Evolutionary conservation across 1,139 yeast genomes (phyloP).

Genomic region (Taiozyma sp.): DNA sequence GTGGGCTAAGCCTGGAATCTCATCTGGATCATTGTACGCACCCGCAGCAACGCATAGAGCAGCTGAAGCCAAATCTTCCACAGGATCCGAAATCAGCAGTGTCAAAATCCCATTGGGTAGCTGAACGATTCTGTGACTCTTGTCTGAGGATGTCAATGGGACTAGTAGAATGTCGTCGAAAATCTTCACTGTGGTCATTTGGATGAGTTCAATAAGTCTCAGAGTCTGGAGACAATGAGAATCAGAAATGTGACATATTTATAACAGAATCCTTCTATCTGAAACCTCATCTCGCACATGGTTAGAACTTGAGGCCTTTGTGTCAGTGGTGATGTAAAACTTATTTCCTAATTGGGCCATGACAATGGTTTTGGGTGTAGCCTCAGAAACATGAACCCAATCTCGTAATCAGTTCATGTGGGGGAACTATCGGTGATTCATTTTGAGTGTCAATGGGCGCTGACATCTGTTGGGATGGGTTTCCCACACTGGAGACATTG

Average conservation of each 20-base stretch:
- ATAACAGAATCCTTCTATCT: neutral
- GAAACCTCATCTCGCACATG: neutral
- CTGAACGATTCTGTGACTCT: conserved; percentile 38
- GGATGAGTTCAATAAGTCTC: neutral
- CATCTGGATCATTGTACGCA: conserved; percentile 54
- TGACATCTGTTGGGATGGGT: too few relatives aligned
- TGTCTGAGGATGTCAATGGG: conserved; percentile 28
- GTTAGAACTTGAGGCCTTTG: neutral
- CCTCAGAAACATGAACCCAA: neutral
- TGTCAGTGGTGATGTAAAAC: neutral
- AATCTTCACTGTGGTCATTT: conserved; percentile 10
- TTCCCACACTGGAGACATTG: too few relatives aligned
- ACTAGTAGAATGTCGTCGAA: conserved; percentile 17
- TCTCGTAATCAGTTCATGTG: neutral
- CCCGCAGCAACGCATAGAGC: conserved; percentile 56
- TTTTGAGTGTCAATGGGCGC: too few relatives aligned
- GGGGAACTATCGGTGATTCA: neutral
- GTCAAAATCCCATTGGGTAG: conserved; percentile 49
- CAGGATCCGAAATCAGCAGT: conserved; percentile 53
- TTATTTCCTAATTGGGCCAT: neutral
- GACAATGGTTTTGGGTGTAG: neutral
- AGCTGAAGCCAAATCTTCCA: conserved; percentile 38
- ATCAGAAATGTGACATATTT: conserved; percentile 1
- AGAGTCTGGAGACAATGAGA: neutral
- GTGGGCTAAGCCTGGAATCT: conserved; percentile 61